Base-by-base conservation (phyloP, 192 early-diverging fungal species). In the Coemansia sp. region DNA sequence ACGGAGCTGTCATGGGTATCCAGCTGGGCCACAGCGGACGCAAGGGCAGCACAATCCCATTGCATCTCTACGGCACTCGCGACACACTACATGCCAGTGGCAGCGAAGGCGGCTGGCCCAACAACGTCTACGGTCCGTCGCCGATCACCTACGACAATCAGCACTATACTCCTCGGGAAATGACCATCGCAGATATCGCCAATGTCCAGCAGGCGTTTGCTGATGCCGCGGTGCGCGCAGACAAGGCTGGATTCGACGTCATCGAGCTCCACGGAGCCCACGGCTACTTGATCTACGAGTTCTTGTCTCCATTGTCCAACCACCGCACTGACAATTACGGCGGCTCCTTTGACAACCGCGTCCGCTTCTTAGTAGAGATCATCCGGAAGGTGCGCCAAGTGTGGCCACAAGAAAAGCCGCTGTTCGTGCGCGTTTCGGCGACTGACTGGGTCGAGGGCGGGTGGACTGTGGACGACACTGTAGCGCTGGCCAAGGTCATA, bases 261-360 rank as follows among this genome's bases (percentile, higher is more conserved):
- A n/a, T n/a, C n/a, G n/a, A n/a, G n/a, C n/a, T n/a, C n/a, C n/a
- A n/a, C n/a, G n/a, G n/a, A n/a, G n/a, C n/a, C n/a, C n/a, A n/a
- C n/a, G n/a, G n/a, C n/a, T n/a, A n/a, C n/a, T n/a, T n/a, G n/a
- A n/a, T n/a, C n/a, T n/a, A n/a, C n/a, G n/a, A n/a, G n/a, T n/a
- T n/a, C n/a, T n/a, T n/a, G n/a, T n/a, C n/a, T n/a, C n/a, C 92
- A 8, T 59, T 93, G 41, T 82, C 90, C 60, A 97, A 99, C 82
- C 60, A 88, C 19, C 90, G 97, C 64, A 95, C 93, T 0, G 97
- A 99, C 74, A 58, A 91, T 50, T 99, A 95, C 70, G 97, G 95
- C 42, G 95, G 97, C 0, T 90, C 89, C 4, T 88, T 95, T 42
- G 92, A 95, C 70, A 97, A 97, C 84, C 89, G 95, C 65, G 78